Evolutionary conservation across 2,329 filamentous ascomycete species (phyloP), one percentile per base, ranked within the genome.

Genomic region (Alternaria novae-zelandiae): DNA sequence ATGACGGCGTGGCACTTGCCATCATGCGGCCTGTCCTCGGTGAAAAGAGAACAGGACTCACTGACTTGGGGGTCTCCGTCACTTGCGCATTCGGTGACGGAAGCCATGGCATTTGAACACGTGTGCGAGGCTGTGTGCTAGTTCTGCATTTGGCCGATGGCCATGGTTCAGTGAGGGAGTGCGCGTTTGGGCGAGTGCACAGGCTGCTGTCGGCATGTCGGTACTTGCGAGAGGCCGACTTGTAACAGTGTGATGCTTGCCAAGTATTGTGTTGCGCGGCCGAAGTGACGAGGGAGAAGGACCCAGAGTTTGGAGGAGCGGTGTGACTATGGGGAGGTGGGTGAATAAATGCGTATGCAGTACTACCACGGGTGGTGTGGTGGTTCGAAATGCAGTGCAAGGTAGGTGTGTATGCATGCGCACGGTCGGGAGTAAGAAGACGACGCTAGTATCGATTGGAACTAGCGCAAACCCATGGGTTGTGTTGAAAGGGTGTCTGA

Each of bases 131-230:
- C 17, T 36, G 13, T 25, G 49, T 23, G 21, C 49, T 25, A 53
- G 36, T 32, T 36, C 49, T 53, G 30, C 49, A 21, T 25, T 25
- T 53, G 30, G 49, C 49, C 49, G 30, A 36, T 41, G 49, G 32
- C 15, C 49, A 53, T 25, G 28, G 20, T 53, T 53, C 49, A 53
- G 20, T 21, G 44, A 46, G 45, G 12, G 47, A 46, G 15, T 47
- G 36, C 28, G 41, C 21, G 41, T 54, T 53, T 41, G 49, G 20
- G 49, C 30, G 20, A 53, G 49, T 23, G 49, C 49, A 50, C 25
- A 36, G 36, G 17, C 20, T 30, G 43, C n/a, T 32, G 25, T 67
- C 65, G 65, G 67, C 45, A 28, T 49, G 51, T 69, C 67, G 67
- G 67, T 36, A 45, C 9, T 60, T 58, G 45, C 6, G 4, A 41